Conservation (phyloP, 1,284 basidiomycete species). For the Pascua guehoae region DNA sequence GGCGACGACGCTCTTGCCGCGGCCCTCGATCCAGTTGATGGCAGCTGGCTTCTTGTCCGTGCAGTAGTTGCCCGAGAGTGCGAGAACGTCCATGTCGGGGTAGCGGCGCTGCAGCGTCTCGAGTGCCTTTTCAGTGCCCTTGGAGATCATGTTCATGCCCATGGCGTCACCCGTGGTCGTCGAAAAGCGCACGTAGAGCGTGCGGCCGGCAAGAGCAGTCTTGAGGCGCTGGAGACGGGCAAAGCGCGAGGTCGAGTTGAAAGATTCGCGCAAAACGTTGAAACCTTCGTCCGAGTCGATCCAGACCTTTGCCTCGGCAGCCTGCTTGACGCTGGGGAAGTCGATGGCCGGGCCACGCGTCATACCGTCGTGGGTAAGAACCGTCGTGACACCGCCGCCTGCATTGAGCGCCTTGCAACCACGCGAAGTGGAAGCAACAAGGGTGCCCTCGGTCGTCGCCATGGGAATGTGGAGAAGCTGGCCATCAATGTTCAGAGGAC, state of each 20-base stretch:
- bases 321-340: conserved; percentile 77
- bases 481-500: conserved; percentile 89
- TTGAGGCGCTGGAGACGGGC: conserved; percentile 78
- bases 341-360: conserved; percentile 97
- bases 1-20: conserved; percentile 95
- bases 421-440: conserved; percentile 94
- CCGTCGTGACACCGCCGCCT: conserved; percentile 91
- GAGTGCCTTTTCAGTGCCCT: conserved; percentile 91
- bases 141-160: conserved; percentile 99
- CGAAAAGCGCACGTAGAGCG: conserved; percentile 91
- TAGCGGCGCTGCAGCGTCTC: conserved; percentile 75
- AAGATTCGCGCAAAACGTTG: conserved; percentile 71
- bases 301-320: conserved; percentile 83
- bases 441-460: conserved; percentile 98
- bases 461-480: conserved; percentile 86
- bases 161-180: conserved; percentile 97
- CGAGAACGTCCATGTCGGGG: conserved; percentile 90
- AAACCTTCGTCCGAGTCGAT: conserved; percentile 82
- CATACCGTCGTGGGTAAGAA: conserved; percentile 92
- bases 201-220: conserved; percentile 82
- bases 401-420: conserved; percentile 98
- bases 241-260: conserved; percentile 91
- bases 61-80: conserved; percentile 96
- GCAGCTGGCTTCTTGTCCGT: conserved; percentile 99
- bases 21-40: conserved; percentile 99